These are phyloP conservation scores for Taphrina flavorubra DNA, from an alignment of 1,139 yeast species.

Conservation along the genomic window DNA sequence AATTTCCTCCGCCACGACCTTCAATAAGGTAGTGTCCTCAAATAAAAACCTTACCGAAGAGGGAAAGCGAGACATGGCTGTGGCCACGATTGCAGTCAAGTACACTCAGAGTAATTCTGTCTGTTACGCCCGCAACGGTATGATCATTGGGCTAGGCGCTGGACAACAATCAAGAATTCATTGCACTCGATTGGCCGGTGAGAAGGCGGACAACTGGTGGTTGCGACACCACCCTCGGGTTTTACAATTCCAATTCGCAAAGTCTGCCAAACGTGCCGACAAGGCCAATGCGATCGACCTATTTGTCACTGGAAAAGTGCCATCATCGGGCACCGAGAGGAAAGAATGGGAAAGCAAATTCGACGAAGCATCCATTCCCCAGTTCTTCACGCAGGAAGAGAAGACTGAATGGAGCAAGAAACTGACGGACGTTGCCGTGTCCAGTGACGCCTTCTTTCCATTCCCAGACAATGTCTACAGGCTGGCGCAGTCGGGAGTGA, in stretches of 20 bases:
- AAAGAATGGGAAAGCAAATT: conserved; percentile 90
- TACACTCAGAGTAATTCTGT: conserved; percentile 98
- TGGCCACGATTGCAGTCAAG: conserved; percentile 94
- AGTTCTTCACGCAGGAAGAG: conserved; percentile 80
- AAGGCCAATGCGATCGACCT: conserved; percentile 97
- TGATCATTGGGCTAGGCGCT: conserved; percentile 98
- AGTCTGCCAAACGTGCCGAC: conserved; percentile 98
- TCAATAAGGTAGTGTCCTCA: conserved; percentile 87
- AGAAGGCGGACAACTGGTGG: conserved; percentile 99
- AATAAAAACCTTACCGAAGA: conserved; percentile 88
- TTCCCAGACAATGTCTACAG: conserved; percentile 99
- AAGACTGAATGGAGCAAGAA: conserved; percentile 84
- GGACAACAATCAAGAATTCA: conserved; percentile 99
- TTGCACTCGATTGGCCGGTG: conserved; percentile 98
- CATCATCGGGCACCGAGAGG: conserved; percentile 89
- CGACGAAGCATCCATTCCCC: conserved; percentile 66
- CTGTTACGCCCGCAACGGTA: conserved; percentile 97
- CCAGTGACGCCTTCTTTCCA: conserved; percentile 99
- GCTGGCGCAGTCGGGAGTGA: conserved; percentile 95
- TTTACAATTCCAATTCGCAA: conserved; percentile 91
- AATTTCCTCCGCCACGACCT: conserved; percentile 75
- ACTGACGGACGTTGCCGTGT: conserved; percentile 82
- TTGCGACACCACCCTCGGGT: conserved; percentile 97
- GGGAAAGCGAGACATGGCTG: conserved; percentile 89
- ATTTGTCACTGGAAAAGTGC: conserved; percentile 88